These are phyloP conservation scores for Globisporangium polare DNA, from an alignment of 352 stramenopile species.

Conservation along the genomic window DNA sequence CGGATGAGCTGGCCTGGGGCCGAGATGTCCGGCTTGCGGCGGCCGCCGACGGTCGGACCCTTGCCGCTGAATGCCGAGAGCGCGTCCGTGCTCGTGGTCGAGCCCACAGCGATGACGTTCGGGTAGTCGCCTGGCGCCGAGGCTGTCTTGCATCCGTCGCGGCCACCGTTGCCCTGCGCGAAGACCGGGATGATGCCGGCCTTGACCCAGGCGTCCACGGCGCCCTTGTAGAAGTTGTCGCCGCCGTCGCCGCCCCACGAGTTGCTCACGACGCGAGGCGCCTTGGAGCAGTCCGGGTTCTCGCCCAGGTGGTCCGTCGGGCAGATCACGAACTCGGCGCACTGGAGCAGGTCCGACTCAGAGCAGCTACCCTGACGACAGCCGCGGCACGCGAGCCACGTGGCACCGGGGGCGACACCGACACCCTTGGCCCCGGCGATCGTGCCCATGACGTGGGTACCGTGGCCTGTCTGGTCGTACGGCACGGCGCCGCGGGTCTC, in stretches of 20 bases:
- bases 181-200: conserved; percentile 27
- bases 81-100: conserved; percentile 16
- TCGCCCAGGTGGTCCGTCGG: neutral
- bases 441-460: conserved; percentile 19
- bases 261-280: conserved; percentile 17
- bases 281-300: conserved; percentile 13
- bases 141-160: conserved; percentile 20
- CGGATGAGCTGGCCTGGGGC: neutral
- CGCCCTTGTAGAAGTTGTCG: conserved; percentile 15
- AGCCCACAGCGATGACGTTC: conserved; percentile 33
- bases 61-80: conserved; percentile 24
- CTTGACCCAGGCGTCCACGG: conserved; percentile 20
- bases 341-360: neutral
- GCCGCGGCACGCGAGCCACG: conserved; percentile 17
- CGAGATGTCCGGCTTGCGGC: conserved; percentile 12
- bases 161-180: conserved; percentile 12
- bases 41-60: conserved; percentile 23
- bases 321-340: conserved; percentile 10
- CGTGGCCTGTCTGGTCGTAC: conserved; percentile 19
- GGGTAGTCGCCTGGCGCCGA: conserved; percentile 26
- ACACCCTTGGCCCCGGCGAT: conserved; percentile 14
- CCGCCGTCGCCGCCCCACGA: conserved; percentile 21
- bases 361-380: conserved; percentile 3
- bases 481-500: conserved; percentile 15
- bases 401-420: conserved; percentile 16